Percentiles rank a stretch among this genome's conserved stretches.
Evolutionary conservation across 192 early-diverging fungal species (phyloP).

Genomic region (Backusella psychrophila): DNA sequence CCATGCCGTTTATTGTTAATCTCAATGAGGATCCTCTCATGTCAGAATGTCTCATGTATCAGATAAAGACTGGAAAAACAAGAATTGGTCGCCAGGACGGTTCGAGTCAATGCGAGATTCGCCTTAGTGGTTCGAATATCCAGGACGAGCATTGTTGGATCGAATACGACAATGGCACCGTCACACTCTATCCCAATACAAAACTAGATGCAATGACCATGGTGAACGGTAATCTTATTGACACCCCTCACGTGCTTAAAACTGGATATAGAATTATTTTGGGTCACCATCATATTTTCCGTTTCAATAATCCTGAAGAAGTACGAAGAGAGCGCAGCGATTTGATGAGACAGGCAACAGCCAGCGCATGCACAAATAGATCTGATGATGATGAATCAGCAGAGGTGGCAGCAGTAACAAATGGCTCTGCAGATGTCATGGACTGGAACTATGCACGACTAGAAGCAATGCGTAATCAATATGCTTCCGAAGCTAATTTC

Average conservation of each 20-base stretch:
- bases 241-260: conserved; percentile 48
- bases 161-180: conserved; percentile 47
- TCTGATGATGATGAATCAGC: conserved; percentile 21
- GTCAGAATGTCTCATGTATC: conserved; percentile 89
- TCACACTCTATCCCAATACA: conserved; percentile 62
- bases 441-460: conserved; percentile 79
- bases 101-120: conserved; percentile 50
- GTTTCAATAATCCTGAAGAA: conserved; percentile 83
- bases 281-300: conserved; percentile 78
- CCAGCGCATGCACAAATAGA: neutral
- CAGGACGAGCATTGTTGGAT: conserved; percentile 69
- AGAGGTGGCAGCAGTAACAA: conserved; percentile 4
- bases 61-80: conserved; percentile 72
- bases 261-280: conserved; percentile 80
- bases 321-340: conserved; percentile 62
- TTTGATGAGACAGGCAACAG: conserved; percentile 6
- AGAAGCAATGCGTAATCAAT: conserved; percentile 60
- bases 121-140: conserved; percentile 57
- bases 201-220: conserved; percentile 52
- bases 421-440: conserved; percentile 42
- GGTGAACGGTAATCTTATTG: conserved; percentile 76
- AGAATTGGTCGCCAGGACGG: conserved; percentile 63
- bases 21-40: conserved; percentile 87
- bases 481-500: conserved; percentile 38
- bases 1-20: conserved; percentile 84